Evolutionary conservation across 139 green algal genomes (phyloP).

Genomic region (Coelastrella sp.): DNA sequence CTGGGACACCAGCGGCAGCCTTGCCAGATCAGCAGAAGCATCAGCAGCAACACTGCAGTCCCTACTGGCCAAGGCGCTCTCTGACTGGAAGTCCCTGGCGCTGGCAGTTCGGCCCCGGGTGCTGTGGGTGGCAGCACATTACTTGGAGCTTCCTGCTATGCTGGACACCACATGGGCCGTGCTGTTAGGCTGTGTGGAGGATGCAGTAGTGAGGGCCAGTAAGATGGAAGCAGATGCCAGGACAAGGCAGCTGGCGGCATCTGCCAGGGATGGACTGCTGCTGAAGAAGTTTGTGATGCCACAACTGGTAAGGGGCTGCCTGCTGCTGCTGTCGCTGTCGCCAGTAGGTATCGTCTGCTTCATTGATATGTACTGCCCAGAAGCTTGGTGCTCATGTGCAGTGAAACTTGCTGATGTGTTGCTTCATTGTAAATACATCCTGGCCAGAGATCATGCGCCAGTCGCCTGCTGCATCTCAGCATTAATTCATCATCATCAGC

Average conservation of each 20-base stretch:
- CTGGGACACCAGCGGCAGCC: constrained; percentile 14
- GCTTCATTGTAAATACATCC: too few species aligned
- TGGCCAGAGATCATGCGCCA: too few species aligned
- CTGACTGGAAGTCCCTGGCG: constrained; percentile 60
- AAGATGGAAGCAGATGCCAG: constrained; percentile 17
- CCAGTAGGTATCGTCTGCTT: not conserved
- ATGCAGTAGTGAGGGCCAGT: constrained; percentile 31
- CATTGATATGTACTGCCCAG: too few species aligned
- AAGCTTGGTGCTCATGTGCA: not conserved
- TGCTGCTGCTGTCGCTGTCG: not conserved
- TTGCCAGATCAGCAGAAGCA: constrained; percentile 8
- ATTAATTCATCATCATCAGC: not conserved
- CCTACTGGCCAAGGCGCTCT: constrained; percentile 46
- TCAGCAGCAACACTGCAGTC: constrained; percentile 20
- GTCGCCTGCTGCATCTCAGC: too few species aligned
- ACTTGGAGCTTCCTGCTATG: constrained; percentile 50
- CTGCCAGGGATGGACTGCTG: constrained; percentile 47
- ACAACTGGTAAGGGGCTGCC: constrained; percentile 20
- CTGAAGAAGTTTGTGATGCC: constrained; percentile 42
- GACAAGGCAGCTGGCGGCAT: constrained; percentile 36
- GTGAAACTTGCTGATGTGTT: not conserved
- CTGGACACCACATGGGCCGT: constrained; percentile 41
- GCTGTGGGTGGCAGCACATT: constrained; percentile 69
- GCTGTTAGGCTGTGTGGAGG: constrained; percentile 37
- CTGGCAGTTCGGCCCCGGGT: constrained; percentile 62